Evolutionary conservation across 768 basidiomycete genomes (phyloP), one percentile per base, ranked within the genome.

Genomic region (Polyporus arcularius): DNA sequence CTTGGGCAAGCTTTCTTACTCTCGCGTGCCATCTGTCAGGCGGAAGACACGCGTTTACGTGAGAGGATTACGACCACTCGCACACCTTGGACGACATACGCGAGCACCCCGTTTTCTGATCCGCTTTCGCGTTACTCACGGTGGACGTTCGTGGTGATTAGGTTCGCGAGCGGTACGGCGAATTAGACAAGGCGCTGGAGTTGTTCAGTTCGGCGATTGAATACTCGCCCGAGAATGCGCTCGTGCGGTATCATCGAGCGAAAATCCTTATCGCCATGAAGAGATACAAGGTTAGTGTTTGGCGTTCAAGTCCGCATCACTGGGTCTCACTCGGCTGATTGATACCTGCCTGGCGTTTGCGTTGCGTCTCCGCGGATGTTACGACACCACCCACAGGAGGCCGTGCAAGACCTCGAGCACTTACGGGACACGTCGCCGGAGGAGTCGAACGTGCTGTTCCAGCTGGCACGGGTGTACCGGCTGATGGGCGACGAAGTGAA

Each of bases 361-460:
- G 55, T 51, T 52, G 61, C 32, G 46, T 52, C 52, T 49, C 52
- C 43, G 28, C 35, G n/a, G 39, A 39, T 53, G 53, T 46, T 52
- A 28, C 16, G 26, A 21, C 46, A 31, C 32, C 42, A 55, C 30
- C 18, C 15, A 64, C 77, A 97, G 95, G 79, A 80, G 45, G 96
- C 96, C 18, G 82, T 94, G 46, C 73, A 82, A 61, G 92, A 95
- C 73, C 82, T 98, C 71, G 87, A 94, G 75, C 78, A 80, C 61
- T 83, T 99, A 54, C 83, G 88, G 66, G 86, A 85, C 72, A 79
- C 85, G 63, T 92, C 95, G 39, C 96, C 96, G 7, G 93, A 95
- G 70, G 97, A 99, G 79, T 90, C 95, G 55, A 98, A 98, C 76
- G 92, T 98, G 58, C 86, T 96, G 60, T 97, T 97, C 84, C 89